Evolutionary conservation across 129 eudicot genomes (phyloP), one percentile per base, ranked within the genome.

Genomic region (Chrysanthemum seticuspe): DNA sequence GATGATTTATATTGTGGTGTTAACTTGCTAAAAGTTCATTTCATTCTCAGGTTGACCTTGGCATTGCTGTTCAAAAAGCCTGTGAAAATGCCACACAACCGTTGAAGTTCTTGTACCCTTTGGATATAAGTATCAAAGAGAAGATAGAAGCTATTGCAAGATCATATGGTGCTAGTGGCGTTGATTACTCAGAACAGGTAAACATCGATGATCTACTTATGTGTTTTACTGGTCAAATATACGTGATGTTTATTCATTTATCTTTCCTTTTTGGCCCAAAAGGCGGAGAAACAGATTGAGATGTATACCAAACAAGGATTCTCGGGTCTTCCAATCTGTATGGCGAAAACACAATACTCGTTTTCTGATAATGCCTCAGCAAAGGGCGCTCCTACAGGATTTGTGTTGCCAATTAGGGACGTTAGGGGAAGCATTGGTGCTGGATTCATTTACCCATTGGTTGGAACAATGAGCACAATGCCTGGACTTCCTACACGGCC

Each of bases 401-500:
- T 95, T 71, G 81, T 88, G 72, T 82, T 95, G 54, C 97, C 97
- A 18, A 95, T 95, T 49, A 82, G 99, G 77, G 99, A 95, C 69
- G 97, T 95, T 19, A 83, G 97, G 68, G 97, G 84, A 29, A 95
- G 99, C 88, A 90, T 95, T 58, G 99, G 99, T 16, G 99, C 99
- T 31, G 97, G 99, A 34, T 95, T 95, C 75, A 95, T 90, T 27
- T 90, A 90, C 81, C 99, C 97, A n/a, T 77, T 90, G 68, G 96
- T 95, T 51, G 99, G 99, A 45, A 95, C 90, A 0, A 95, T 95
- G 99, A 95, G 99, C 74, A 95, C 99, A 10, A 95, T 95, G 99
- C 99, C 99, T 8, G 99, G 99, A 5, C 95, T 95, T 68, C 99
- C 97, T 10, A 95, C 99, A 29, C 86, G 99, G 65, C 99, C 99